Percentiles rank a stretch among this genome's conserved stretches.
phyloP scores from a whole-genome alignment of 1,139 yeast species.

The Scheffersomyces titani region DNA sequence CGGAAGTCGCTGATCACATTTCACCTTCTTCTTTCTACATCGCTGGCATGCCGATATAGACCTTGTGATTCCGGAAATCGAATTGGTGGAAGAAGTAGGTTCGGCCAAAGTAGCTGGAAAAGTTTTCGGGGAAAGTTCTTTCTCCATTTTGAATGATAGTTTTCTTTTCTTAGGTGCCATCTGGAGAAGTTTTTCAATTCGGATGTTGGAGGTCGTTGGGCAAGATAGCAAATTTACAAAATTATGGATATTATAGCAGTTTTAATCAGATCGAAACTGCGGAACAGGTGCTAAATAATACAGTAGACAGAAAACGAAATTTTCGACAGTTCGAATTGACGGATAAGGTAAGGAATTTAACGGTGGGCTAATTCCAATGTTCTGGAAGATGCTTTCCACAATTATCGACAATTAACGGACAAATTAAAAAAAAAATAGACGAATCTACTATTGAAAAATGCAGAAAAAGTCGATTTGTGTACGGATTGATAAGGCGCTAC shows the following conservation, averaged over 20 bases:
- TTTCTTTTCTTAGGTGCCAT: not conserved
- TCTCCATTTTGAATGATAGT: not conserved
- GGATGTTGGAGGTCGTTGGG: not conserved
- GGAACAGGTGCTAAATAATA: not conserved
- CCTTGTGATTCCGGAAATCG: slow-evolving; percentile 38
- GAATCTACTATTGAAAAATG: not conserved
- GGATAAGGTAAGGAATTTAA: not conserved
- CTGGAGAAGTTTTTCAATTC: not conserved
- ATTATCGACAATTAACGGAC: not conserved
- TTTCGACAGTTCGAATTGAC: not conserved
- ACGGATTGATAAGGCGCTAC: not conserved
- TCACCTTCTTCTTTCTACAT: slow-evolving; percentile 75
- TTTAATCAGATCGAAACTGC: not conserved
- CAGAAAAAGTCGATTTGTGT: not conserved
- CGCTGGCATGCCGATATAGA: slow-evolving; percentile 81
- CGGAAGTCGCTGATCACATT: slow-evolving; percentile 84
- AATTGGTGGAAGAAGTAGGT: not conserved
- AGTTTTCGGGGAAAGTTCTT: not conserved
- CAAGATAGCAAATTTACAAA: not conserved
- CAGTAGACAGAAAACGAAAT: no score
- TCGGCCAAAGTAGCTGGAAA: not conserved
- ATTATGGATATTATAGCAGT: not conserved
- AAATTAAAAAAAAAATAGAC: no score
- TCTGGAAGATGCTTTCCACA: not conserved
- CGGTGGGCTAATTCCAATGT: not conserved